Evolutionary conservation across 805 yeast species (phyloP).

Genomic region (Monosporozyma unispora): DNA sequence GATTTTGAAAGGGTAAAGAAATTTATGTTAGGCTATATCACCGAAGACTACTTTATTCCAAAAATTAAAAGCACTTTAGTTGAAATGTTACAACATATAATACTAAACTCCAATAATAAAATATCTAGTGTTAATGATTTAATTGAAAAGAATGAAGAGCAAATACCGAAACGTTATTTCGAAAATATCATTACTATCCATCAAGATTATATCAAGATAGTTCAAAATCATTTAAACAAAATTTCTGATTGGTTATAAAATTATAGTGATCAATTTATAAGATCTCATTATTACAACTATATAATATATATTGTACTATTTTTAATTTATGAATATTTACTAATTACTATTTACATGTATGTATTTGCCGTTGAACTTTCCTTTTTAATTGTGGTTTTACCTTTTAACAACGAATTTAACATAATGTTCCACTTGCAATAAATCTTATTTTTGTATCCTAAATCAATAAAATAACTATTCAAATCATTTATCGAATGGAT

Average conservation of each 20-base stretch:
- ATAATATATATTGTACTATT: background rate
- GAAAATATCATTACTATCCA: constrained; percentile 13
- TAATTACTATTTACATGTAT: constrained; percentile 12
- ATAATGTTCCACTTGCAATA: constrained; percentile 41
- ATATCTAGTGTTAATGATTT: background rate
- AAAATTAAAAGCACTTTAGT: constrained; percentile 4
- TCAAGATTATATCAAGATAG: constrained; percentile 15
- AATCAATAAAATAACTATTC: constrained; percentile 53
- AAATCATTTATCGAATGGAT: constrained; percentile 57
- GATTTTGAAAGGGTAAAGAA: constrained; percentile 21
- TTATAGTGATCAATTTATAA: no score
- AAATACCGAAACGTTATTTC: background rate
- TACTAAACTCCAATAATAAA: background rate
- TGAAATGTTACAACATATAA: constrained; percentile 1
- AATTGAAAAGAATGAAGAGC: background rate
- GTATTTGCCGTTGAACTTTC: constrained; percentile 16
- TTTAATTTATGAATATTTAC: background rate
- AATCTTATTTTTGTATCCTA: constrained; percentile 37
- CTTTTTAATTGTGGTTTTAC: constrained; percentile 18
- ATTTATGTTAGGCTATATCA: constrained; percentile 21
- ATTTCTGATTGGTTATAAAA: no score
- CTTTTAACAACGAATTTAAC: constrained; percentile 38
- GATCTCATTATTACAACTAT: background rate
- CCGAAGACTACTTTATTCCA: constrained; percentile 23
- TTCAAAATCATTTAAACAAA: constrained; percentile 1